A percentile compares a stretch with the other conserved stretches of the same genome.
Conservation (phyloP, 257 asterid species). For the Leptodermis oblonga region DNA sequence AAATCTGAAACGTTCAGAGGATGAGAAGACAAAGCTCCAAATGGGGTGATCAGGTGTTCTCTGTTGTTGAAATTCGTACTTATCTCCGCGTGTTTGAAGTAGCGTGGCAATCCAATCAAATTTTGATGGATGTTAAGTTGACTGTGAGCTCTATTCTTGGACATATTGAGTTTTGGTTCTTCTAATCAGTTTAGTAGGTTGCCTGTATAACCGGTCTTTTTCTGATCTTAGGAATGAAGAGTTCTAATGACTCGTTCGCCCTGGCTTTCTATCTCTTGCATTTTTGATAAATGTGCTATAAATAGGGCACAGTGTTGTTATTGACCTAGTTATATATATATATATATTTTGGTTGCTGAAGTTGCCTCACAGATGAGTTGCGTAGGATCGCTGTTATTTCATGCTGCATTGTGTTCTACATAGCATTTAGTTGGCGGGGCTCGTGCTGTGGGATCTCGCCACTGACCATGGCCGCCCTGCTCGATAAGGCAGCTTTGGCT, state of each 20-base stretch:
- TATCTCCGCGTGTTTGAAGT: not conserved
- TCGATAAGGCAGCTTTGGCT: too few species aligned
- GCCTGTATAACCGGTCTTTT: not conserved
- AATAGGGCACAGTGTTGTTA: too few species aligned
- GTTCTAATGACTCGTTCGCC: not conserved
- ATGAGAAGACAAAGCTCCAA: not conserved
- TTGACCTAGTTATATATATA: not conserved
- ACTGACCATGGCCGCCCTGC: too few species aligned
- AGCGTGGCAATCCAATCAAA: too few species aligned
- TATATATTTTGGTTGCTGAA: not conserved
- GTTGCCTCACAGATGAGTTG: not conserved
- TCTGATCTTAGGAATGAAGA: too few species aligned
- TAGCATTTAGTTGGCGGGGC: too few species aligned
- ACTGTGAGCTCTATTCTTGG: not conserved
- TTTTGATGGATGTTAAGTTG: not conserved
- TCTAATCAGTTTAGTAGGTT: too few species aligned
- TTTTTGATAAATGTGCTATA: not conserved
- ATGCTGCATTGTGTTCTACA: not conserved
- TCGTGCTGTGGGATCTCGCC: too few species aligned
- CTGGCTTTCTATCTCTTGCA: not conserved
- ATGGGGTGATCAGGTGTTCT: not conserved
- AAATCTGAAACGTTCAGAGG: not conserved
- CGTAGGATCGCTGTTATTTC: not conserved
- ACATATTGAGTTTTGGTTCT: too few species aligned
- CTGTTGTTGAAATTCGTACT: not conserved